A percentile compares a stretch with the other conserved stretches of the same genome.
Evolutionary conservation across 805 yeast genomes (phyloP).

Genomic region (Jamesozyma jinghongensis): DNA sequence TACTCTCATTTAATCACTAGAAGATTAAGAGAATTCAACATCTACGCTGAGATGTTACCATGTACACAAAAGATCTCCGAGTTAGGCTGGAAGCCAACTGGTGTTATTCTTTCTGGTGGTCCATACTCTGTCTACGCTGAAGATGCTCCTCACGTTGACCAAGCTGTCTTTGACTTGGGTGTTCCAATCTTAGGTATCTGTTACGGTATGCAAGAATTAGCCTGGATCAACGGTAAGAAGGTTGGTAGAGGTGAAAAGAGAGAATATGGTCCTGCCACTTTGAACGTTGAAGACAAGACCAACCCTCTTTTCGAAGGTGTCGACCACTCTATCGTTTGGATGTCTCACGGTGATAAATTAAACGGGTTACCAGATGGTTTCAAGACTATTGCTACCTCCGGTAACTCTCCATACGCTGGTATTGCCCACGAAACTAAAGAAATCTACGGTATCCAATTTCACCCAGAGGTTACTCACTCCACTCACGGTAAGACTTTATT

Average conservation of each 20-base stretch:
- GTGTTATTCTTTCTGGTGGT: slow-evolving; percentile 92
- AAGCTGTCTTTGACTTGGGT: slow-evolving; percentile 75
- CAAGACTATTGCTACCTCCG: slow-evolving; percentile 82
- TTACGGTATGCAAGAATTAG: slow-evolving; percentile 98
- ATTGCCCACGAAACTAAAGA: slow-evolving; percentile 63
- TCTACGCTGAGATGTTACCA: slow-evolving; percentile 98
- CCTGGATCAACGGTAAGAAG: slow-evolving; percentile 89
- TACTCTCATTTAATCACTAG: slow-evolving; percentile 95
- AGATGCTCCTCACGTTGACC: slow-evolving; percentile 97
- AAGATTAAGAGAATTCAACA: slow-evolving; percentile 94
- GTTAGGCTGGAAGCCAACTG: slow-evolving; percentile 89
- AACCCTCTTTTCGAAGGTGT: slow-evolving; percentile 79
- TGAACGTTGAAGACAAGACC: slow-evolving; percentile 57
- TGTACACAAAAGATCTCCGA: slow-evolving; percentile 96
- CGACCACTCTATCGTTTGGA: slow-evolving; percentile 95
- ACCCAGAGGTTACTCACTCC: slow-evolving; percentile 98
- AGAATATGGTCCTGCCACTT: slow-evolving; percentile 94
- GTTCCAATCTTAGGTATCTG: slow-evolving; percentile 97
- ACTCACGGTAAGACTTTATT: slow-evolving; percentile 79
- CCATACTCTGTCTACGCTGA: slow-evolving; percentile 95
- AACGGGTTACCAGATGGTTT: slow-evolving; percentile 83
- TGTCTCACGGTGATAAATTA: slow-evolving; percentile 98
- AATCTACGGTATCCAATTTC: slow-evolving; percentile 95
- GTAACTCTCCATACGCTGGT: slow-evolving; percentile 93
- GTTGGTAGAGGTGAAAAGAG: slow-evolving; percentile 95